Conservation (phyloP, 2,329 filamentous ascomycete species). For the Aureobasidium sp. region DNA sequence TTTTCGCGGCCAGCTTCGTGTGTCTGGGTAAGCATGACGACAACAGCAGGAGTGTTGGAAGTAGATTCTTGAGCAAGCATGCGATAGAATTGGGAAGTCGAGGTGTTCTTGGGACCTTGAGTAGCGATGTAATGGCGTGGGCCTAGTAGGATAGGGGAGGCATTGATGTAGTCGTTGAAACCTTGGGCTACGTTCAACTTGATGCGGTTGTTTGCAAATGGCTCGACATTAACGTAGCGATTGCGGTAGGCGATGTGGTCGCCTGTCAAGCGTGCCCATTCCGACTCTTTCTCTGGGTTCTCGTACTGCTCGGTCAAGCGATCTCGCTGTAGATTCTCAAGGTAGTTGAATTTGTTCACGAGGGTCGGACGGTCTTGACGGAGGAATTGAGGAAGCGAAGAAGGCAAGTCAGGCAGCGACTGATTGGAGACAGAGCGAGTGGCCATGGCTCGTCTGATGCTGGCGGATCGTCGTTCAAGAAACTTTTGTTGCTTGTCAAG, state of each 20-base stretch:
- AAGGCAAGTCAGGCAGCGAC: not conserved
- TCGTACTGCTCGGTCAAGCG: conserved; percentile 35
- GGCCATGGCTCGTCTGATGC: conserved; percentile 10
- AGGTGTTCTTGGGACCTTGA: conserved; percentile 70
- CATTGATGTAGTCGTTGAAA: conserved; percentile 48
- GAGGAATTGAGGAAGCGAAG: conserved; percentile 47
- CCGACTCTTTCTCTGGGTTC: conserved; percentile 39
- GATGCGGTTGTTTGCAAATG: conserved; percentile 81
- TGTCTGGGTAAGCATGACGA: conserved; percentile 92
- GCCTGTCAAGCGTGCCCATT: conserved; percentile 53
- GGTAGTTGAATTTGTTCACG: conserved; percentile 52
- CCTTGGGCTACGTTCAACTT: conserved; percentile 69
- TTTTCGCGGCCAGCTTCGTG: conserved; percentile 72
- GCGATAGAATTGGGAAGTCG: conserved; percentile 81
- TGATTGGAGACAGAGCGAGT: not conserved
- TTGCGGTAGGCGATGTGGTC: conserved; percentile 59
- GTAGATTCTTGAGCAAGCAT: conserved; percentile 79
- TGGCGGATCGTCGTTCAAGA: conserved; percentile 1
- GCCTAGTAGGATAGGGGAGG: conserved; percentile 40
- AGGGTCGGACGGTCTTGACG: conserved; percentile 43
- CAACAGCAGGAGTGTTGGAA: conserved; percentile 54
- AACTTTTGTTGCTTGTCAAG: conserved; percentile 12
- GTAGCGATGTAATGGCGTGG: conserved; percentile 75
- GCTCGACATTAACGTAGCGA: conserved; percentile 83
- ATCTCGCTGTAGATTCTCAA: conserved; percentile 54